These are phyloP conservation scores for Camptophora hylomeconis DNA, from an alignment of 2,329 filamentous ascomycete genomes.

Conservation along the genomic window DNA sequence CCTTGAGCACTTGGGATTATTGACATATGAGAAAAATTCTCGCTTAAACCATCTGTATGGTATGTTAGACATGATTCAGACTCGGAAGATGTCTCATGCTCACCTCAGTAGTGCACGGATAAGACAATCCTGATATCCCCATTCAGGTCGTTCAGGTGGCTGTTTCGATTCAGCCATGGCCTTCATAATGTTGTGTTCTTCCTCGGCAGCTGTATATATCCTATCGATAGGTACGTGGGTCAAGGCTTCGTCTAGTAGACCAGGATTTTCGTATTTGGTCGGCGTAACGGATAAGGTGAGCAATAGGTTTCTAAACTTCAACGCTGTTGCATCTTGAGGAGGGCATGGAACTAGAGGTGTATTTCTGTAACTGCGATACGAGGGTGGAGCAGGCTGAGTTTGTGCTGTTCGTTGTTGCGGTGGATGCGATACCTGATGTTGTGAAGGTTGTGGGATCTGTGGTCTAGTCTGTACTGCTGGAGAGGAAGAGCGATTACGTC, in stretches of 20 bases:
- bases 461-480: conserved; percentile 9
- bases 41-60: conserved; percentile 78
- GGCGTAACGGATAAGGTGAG: conserved; percentile 78
- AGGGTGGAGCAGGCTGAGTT: conserved; percentile 32
- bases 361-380: conserved; percentile 49
- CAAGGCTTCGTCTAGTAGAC: conserved; percentile 81
- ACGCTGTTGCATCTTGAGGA: conserved; percentile 56
- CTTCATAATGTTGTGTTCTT: conserved; percentile 76
- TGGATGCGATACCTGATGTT: conserved; percentile 15
- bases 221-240: conserved; percentile 75
- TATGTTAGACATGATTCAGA: conserved; percentile 6
- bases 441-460: conserved; percentile 17
- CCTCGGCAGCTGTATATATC: conserved; percentile 87
- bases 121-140: conserved; percentile 97
- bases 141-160: conserved; percentile 65
- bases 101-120: conserved; percentile 75
- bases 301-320: conserved; percentile 70
- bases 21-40: conserved; percentile 91
- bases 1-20: conserved; percentile 75
- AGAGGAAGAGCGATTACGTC: conserved; percentile 26
- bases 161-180: conserved; percentile 82
- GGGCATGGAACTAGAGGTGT: conserved; percentile 61
- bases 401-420: conserved; percentile 23
- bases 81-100: conserved; percentile 18
- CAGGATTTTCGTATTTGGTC: conserved; percentile 91